These are phyloP conservation scores for Brasenia schreberi DNA, from an alignment of 164 flowering plant genomes.

Conservation along the genomic window DNA sequence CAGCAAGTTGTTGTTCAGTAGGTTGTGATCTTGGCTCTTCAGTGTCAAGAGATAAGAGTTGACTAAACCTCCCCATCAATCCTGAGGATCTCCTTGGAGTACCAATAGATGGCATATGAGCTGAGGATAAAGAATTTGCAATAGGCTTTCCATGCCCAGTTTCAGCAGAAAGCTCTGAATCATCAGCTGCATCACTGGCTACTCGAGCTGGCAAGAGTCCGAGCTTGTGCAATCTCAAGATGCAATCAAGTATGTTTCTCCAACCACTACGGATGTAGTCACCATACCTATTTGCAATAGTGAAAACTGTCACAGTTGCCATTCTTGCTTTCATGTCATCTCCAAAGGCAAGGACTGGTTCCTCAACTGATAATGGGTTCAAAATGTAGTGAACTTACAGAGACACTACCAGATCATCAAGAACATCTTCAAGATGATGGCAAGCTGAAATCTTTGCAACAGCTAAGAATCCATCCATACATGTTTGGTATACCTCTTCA, in stretches of 20 bases:
- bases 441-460: slow-evolving; percentile 34
- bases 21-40: slow-evolving; percentile 28
- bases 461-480: slow-evolving; percentile 31
- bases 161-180: slow-evolving; percentile 17
- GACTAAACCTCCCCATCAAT: slow-evolving; percentile 31
- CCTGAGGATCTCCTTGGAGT: slow-evolving; percentile 24
- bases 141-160: slow-evolving; percentile 15
- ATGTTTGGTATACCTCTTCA: slow-evolving; percentile 21
- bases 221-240: slow-evolving; percentile 29
- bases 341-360: slow-evolving; percentile 22
- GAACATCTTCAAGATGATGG: slow-evolving; percentile 28
- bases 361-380: slow-evolving; percentile 19
- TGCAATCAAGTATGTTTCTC: slow-evolving; percentile 31
- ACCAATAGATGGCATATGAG: slow-evolving; percentile 17
- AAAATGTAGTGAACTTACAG: slow-evolving; percentile 29
- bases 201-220: slow-evolving; percentile 26
- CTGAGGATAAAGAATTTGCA: slow-evolving; percentile 15
- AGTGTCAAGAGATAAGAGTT: slow-evolving; percentile 25
- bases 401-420: slow-evolving; percentile 34
- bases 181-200: slow-evolving; percentile 22
- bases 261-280: slow-evolving; percentile 30
- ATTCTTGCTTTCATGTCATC: slow-evolving; percentile 31
- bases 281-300: slow-evolving; percentile 25
- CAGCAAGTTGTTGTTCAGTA: slow-evolving; percentile 27
- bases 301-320: slow-evolving; percentile 26